Evolutionary conservation across 2,329 filamentous ascomycete species (phyloP), one percentile per base, ranked within the genome.

Genomic region (Lanzia echinophila): DNA sequence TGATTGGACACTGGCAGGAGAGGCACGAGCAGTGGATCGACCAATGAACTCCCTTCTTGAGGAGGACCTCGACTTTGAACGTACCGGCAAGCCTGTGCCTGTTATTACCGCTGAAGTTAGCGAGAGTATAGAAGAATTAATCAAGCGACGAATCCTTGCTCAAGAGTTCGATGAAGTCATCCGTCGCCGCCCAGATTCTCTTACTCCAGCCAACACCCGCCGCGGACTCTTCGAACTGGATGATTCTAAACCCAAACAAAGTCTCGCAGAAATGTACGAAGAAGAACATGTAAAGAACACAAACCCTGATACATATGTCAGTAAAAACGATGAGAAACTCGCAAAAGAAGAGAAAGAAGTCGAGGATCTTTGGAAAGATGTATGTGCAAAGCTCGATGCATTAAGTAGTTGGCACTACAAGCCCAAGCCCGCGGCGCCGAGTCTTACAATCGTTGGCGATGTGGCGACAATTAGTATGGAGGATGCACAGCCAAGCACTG

Each of bases 341-440:
- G 82, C 82, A 61, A 86, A 85, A 58, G 88, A 95, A 65, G 90
- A 96, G 71, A 79, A 81, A 55, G 90, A 96, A 67, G 87, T 97
- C 51, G 83, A 86, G 64, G 77, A 76, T 31, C 75, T 96, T 64
- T 99, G 94, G 90, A 87, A 83, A 62, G 86, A 88, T 34, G 78
- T 96, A 50, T 84, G 81, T 65, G 81, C 80, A 44, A 88, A 89
- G 58, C 83, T 99, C 53, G 94, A 99, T 71, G 83, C 88, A 24
- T 82, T 99, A 59, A 91, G 85, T 71, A 95, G 88, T 69, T 95
- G 90, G 85, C 88, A 96, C 73, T 96, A 96, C 79, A 91, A 89
- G 71, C 94, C 94, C 51, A 95, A 91, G 73, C 85, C 88, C 11
- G 79, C 86, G 2, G 86, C 86, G 49, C 83, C 89, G n/a, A 82